Evolutionary conservation across 345 rosid species (phyloP).

Genomic region (Hypericum androsaemum): DNA sequence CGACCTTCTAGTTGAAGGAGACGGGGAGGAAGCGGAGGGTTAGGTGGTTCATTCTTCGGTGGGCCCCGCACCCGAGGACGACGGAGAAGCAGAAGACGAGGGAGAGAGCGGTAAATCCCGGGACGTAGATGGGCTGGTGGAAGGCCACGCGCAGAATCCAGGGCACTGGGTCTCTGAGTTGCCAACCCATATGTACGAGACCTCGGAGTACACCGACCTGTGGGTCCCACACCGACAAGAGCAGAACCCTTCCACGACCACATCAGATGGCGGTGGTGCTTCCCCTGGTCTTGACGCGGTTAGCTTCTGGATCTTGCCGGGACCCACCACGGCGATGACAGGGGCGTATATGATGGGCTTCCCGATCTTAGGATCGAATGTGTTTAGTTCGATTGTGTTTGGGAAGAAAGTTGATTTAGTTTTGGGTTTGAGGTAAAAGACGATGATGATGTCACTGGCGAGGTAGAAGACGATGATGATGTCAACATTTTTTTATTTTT

Average conservation of each 20-base stretch:
- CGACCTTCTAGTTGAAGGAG: slow-evolving; percentile 83
- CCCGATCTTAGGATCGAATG: too few species aligned
- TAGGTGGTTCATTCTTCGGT: slow-evolving; percentile 43
- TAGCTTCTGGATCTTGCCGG: too few species aligned
- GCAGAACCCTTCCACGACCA: slow-evolving; percentile 20
- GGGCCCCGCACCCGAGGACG: slow-evolving; percentile 53
- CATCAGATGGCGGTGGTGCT: slow-evolving; percentile 16
- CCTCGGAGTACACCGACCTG: slow-evolving; percentile 9
- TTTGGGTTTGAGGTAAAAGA: too few species aligned
- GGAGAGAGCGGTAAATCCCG: slow-evolving; percentile 68
- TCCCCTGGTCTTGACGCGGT: too few species aligned
- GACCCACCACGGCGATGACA: too few species aligned
- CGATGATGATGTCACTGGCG: too few species aligned
- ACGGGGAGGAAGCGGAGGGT: slow-evolving; percentile 81
- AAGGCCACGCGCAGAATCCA: slow-evolving; percentile 26
- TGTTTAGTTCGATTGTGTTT: too few species aligned
- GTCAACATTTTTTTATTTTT: too few species aligned
- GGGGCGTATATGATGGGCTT: too few species aligned
- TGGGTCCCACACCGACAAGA: slow-evolving; percentile 19
- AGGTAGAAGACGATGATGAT: too few species aligned
- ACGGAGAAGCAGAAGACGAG: slow-evolving; percentile 93
- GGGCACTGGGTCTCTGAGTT: slow-evolving; percentile 26
- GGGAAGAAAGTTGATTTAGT: too few species aligned
- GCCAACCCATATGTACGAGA: slow-evolving; percentile 28
- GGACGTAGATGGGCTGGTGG: slow-evolving; percentile 25